phyloP scores from a whole-genome alignment of 164 flowering plant genomes.

The Buxus sempervirens region DNA sequence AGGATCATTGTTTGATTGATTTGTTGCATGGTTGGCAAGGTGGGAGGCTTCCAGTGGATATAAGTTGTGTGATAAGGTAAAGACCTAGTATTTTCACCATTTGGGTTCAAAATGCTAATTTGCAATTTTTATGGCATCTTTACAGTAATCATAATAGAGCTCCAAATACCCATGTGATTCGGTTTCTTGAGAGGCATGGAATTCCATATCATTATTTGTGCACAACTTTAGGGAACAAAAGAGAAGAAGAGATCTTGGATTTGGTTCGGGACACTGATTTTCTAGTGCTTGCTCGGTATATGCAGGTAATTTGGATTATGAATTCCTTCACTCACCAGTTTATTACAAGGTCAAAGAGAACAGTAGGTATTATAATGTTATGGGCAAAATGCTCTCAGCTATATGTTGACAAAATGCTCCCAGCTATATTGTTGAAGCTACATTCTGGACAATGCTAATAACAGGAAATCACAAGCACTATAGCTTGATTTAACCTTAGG shows the following conservation, averaged over 20 bases:
- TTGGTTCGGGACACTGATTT: constrained; percentile 81
- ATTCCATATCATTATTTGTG: constrained; percentile 72
- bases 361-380: background rate
- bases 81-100: background rate
- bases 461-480: background rate
- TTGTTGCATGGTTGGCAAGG: constrained; percentile 87
- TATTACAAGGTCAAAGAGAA: background rate
- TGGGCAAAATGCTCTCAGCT: background rate
- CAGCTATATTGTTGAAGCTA: background rate
- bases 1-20: constrained; percentile 95
- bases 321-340: background rate
- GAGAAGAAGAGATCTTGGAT: constrained; percentile 76
- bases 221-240: constrained; percentile 46
- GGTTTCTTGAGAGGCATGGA: constrained; percentile 81
- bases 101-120: background rate
- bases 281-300: constrained; percentile 94
- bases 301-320: constrained; percentile 68
- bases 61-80: constrained; percentile 88
- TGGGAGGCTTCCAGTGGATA: constrained; percentile 75
- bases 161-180: constrained; percentile 80
- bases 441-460: background rate
- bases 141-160: constrained; percentile 83
- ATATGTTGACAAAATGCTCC: no score
- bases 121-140: background rate
- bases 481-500: no score